Evolutionary conservation across 148 eudicot genomes (phyloP).

Genomic region (Rheum nobile): DNA sequence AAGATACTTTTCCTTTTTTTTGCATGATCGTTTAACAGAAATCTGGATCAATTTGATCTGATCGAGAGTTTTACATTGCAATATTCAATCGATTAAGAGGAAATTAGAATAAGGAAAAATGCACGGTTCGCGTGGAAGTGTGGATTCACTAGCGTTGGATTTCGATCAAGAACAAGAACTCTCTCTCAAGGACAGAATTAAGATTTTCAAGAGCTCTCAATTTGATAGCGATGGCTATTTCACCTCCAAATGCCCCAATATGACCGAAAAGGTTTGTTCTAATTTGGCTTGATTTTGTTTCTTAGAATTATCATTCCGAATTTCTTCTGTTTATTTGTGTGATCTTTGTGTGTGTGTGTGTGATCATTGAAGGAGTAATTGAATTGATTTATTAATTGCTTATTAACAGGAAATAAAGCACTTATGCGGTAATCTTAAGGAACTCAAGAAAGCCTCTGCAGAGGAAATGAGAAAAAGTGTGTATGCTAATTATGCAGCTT

Average conservation of each 20-base stretch:
- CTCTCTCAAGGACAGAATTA: conserved; percentile 66
- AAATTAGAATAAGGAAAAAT: neutral
- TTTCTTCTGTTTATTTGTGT: neutral
- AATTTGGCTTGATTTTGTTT: neutral
- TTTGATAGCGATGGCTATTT: conserved; percentile 63
- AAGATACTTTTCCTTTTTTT: no score
- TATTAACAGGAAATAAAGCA: conserved; percentile 61
- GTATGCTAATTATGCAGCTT: conserved; percentile 86
- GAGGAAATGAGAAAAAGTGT: conserved; percentile 99
- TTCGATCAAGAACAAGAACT: conserved; percentile 40
- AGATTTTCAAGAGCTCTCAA: conserved; percentile 50
- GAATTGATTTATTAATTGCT: neutral
- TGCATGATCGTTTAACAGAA: neutral
- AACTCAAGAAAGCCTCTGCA: conserved; percentile 80
- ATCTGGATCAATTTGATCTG: neutral
- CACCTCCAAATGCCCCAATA: conserved; percentile 41
- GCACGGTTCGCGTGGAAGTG: conserved; percentile 20
- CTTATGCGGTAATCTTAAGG: conserved; percentile 49
- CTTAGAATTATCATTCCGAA: neutral
- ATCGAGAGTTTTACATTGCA: neutral
- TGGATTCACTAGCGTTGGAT: conserved; percentile 40
- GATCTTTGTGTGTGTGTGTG: no score
- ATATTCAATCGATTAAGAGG: neutral
- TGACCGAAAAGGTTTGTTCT: conserved; percentile 64
- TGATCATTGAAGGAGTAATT: no score